Evolutionary conservation across 164 flowering plant genomes (phyloP).

Genomic region (Umbilicus rupestris): DNA sequence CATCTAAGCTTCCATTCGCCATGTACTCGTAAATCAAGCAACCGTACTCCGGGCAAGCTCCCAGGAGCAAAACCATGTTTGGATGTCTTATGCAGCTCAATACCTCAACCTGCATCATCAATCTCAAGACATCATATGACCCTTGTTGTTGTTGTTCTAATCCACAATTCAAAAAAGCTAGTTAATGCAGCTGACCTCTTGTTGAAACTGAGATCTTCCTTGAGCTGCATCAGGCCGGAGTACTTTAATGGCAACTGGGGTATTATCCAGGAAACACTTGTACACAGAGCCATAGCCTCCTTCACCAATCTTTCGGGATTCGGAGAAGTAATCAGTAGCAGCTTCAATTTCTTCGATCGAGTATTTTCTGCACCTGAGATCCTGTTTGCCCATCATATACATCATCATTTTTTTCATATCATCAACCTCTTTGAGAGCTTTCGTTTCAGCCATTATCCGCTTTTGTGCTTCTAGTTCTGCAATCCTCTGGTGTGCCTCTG

Average conservation of each 20-base stretch:
- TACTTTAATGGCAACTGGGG: conserved; percentile 24
- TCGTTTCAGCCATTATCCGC: conserved; percentile 23
- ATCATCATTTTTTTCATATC: conserved; percentile 18
- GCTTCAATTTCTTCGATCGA: conserved; percentile 28
- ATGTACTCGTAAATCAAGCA: conserved; percentile 36
- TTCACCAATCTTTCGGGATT: conserved; percentile 28
- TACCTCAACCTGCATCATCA: conserved; percentile 19
- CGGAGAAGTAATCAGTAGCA: conserved; percentile 27
- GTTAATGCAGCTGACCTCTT: conserved; percentile 22
- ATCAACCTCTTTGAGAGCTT: conserved; percentile 21
- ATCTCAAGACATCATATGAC: too few species aligned
- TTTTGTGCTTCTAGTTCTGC: conserved; percentile 29
- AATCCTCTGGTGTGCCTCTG: conserved; percentile 26
- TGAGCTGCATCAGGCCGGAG: conserved; percentile 38
- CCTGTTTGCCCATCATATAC: conserved; percentile 9
- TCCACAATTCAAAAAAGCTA: neutral
- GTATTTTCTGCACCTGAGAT: conserved; percentile 28
- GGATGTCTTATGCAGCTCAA: conserved; percentile 35
- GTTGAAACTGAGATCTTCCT: conserved; percentile 34
- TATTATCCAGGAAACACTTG: conserved; percentile 27
- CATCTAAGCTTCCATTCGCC: conserved; percentile 37
- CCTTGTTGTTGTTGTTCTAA: too few species aligned
- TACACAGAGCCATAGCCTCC: conserved; percentile 21
- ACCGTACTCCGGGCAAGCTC: conserved; percentile 40
- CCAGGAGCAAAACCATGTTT: conserved; percentile 37